Evolutionary conservation across 23 red algal genomes (phyloP).

Genomic region (Gracilaria gracilis): DNA sequence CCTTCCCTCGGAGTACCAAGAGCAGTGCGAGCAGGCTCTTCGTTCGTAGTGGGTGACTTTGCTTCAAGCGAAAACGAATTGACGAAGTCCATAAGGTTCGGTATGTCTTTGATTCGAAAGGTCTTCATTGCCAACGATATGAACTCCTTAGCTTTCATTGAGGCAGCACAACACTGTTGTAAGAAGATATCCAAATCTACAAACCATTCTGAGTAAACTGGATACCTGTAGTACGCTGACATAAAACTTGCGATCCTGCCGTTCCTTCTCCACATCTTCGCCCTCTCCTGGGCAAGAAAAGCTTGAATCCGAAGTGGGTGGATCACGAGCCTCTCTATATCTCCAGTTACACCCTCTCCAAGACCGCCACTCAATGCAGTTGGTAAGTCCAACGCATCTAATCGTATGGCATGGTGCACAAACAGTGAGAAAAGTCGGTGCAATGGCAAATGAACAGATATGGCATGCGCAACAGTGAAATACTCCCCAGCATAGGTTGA

Average conservation of each 20-base stretch:
- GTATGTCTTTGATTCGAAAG: conserved; percentile 57
- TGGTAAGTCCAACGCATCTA: conserved; percentile 34
- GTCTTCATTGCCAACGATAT: conserved; percentile 13
- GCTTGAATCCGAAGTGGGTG: conserved; percentile 61
- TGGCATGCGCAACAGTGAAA: conserved; percentile 51
- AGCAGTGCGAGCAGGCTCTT: neutral
- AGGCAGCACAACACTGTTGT: conserved; percentile 62
- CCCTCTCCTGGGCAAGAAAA: conserved; percentile 71
- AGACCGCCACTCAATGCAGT: conserved; percentile 14
- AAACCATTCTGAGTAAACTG: conserved; percentile 74
- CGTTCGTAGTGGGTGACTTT: neutral
- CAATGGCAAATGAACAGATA: conserved; percentile 80
- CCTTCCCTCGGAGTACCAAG: neutral
- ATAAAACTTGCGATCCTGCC: conserved; percentile 42
- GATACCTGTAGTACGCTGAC: conserved; percentile 53
- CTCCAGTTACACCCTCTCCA: neutral
- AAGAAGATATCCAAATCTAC: conserved; percentile 84
- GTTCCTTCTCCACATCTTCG: conserved; percentile 87
- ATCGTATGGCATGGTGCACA: conserved; percentile 53
- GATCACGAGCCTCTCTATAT: conserved; percentile 1
- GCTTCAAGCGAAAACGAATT: neutral
- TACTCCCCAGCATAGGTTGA: conserved; percentile 31
- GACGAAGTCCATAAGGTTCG: neutral
- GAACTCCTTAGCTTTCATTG: conserved; percentile 40
- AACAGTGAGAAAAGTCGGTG: conserved; percentile 80